These are phyloP conservation scores for Blastomyces silverae DNA, from an alignment of 2,329 filamentous ascomycete species.

Conservation along the genomic window DNA sequence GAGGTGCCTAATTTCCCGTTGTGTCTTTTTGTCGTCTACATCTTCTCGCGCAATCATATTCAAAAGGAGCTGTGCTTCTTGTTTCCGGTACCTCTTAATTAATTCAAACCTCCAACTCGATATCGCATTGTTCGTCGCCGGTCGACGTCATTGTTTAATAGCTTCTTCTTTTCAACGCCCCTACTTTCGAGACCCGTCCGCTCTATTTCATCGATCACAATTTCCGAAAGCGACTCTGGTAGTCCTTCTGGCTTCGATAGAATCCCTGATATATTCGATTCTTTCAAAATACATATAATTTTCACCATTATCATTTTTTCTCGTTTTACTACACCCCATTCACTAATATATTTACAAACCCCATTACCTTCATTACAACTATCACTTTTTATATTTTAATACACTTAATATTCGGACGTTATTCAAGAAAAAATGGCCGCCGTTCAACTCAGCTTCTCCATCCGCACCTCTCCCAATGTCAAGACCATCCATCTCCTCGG, in stretches of 20 bases:
- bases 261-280: slow-evolving; percentile 7
- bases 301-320: slow-evolving; percentile 3
- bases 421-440: slow-evolving; percentile 62
- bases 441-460: slow-evolving; percentile 89
- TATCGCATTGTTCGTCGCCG: slow-evolving; percentile 19
- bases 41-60: slow-evolving; percentile 11
- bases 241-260: slow-evolving; percentile 9
- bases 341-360: slow-evolving; percentile 9
- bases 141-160: slow-evolving; percentile 21
- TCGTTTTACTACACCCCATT: slow-evolving; percentile 7
- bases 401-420: slow-evolving; percentile 17
- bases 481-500: slow-evolving; percentile 97
- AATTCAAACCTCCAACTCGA: slow-evolving; percentile 14
- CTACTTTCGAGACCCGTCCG: slow-evolving; percentile 9
- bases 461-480: slow-evolving; percentile 91
- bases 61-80: slow-evolving; percentile 19
- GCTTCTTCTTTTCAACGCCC: slow-evolving; percentile 17
- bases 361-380: slow-evolving; percentile 7
- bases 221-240: slow-evolving; percentile 11
- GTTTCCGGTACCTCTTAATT: slow-evolving; percentile 18
- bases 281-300: neutral
- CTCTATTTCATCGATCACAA: slow-evolving; percentile 9
- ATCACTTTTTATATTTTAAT: slow-evolving; percentile 7
- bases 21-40: slow-evolving; percentile 40
- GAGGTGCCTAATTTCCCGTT: slow-evolving; percentile 18